Conservation (phyloP, 257 asterid genomes). For the Euphrasia confusa region DNA sequence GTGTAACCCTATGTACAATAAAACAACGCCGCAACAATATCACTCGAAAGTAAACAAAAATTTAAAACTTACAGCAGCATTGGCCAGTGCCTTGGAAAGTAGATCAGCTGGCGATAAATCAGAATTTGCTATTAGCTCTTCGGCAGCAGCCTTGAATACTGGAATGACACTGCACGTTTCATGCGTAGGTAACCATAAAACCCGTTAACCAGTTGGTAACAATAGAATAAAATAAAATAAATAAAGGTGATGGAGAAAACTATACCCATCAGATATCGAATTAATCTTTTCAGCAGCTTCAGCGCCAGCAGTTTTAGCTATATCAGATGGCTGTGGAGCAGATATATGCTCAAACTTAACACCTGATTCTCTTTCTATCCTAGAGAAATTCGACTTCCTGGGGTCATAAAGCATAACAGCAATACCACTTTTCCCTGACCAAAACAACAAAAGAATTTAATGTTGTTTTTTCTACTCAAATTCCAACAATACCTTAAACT, state of each 20-base stretch:
- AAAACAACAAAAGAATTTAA: conserved; percentile 10
- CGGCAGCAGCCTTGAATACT: conserved; percentile 84
- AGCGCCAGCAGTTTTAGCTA: conserved; percentile 82
- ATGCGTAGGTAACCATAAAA: not conserved
- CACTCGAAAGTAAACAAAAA: not conserved
- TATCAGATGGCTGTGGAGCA: conserved; percentile 98
- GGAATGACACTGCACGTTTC: conserved; percentile 70
- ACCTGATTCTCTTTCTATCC: conserved; percentile 93
- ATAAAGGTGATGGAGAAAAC: not conserved
- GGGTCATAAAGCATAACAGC: conserved; percentile 98
- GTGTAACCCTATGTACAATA: conserved; percentile 62
- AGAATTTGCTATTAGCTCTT: conserved; percentile 60
- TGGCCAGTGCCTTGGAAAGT: conserved; percentile 95
- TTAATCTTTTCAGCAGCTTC: conserved; percentile 69
- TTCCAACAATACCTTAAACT: conserved; percentile 8
- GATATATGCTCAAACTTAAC: conserved; percentile 79
- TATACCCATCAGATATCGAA: conserved; percentile 74
- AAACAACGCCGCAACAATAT: not conserved
- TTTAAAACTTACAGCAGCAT: conserved; percentile 69
- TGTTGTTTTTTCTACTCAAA: conserved; percentile 3
- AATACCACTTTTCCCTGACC: conserved; percentile 77
- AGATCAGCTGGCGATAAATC: conserved; percentile 67
- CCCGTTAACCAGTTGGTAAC: not conserved
- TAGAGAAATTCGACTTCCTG: conserved; percentile 68
- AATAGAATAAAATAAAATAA: too few species aligned